phyloP scores from a whole-genome alignment of 208 protist species.

The Trypanosoma avium region DNA sequence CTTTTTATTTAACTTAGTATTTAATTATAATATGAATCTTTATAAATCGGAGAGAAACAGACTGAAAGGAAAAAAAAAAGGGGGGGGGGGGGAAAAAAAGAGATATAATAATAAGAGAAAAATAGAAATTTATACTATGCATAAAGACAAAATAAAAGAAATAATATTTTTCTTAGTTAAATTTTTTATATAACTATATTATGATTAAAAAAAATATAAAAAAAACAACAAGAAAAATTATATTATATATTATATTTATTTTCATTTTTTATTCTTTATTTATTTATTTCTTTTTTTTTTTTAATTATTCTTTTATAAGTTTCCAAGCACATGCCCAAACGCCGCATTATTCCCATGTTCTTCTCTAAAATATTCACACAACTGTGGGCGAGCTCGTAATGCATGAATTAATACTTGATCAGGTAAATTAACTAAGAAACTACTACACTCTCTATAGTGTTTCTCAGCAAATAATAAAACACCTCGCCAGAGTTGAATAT shows the following conservation, averaged over 20 bases:
- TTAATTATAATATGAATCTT: too few relatives aligned
- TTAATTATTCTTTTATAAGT: constrained; percentile 29
- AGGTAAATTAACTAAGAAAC: constrained; percentile 69
- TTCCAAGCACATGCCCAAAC: constrained; percentile 68
- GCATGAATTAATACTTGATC: constrained; percentile 71
- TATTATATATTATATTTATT: too few relatives aligned
- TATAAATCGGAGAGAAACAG: constrained; percentile 8
- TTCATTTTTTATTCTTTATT: neutral
- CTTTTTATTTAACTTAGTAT: too few relatives aligned
- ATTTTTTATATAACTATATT: too few relatives aligned
- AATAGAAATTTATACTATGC: too few relatives aligned
- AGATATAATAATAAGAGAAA: too few relatives aligned
- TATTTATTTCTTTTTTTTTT: neutral
- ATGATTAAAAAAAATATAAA: too few relatives aligned
- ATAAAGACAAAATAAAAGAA: too few relatives aligned
- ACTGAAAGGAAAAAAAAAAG: constrained; percentile 10
- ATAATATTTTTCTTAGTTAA: too few relatives aligned
- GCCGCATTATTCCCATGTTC: constrained; percentile 81
- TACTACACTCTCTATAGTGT: constrained; percentile 76
- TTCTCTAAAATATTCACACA: constrained; percentile 59
- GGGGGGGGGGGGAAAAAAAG: neutral
- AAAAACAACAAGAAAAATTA: too few relatives aligned
- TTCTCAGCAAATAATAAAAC: constrained; percentile 65
- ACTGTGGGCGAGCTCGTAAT: constrained; percentile 39
- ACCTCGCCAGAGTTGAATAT: constrained; percentile 70